Evolutionary conservation across 1,139 yeast genomes (phyloP).

Genomic region (Wickerhamiella infanticola): DNA sequence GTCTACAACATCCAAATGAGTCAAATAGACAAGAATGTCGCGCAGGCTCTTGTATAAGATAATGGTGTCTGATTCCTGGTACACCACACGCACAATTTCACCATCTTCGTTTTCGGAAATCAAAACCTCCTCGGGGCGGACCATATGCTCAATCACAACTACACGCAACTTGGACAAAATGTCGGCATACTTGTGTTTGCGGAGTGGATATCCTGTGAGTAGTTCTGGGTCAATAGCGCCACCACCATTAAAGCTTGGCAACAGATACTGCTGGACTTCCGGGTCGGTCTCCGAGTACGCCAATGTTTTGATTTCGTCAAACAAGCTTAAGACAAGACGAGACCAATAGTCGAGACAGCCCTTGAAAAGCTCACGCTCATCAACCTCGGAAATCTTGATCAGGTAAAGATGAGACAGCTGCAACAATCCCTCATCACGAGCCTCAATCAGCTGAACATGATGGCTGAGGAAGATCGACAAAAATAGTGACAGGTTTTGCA

Average conservation of each 20-base stretch:
- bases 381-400: constrained; percentile 74
- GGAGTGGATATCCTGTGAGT: constrained; percentile 58
- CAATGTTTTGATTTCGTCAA: constrained; percentile 68
- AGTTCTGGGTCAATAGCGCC: constrained; percentile 29
- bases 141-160: constrained; percentile 94
- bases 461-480: constrained; percentile 68
- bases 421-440: constrained; percentile 41
- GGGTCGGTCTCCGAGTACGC: constrained; percentile 64
- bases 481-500: constrained; percentile 91
- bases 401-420: constrained; percentile 65
- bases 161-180: constrained; percentile 69
- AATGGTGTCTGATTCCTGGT: constrained; percentile 91
- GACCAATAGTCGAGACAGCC: constrained; percentile 94
- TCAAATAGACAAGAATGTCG: constrained; percentile 84
- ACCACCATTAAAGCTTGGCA: constrained; percentile 23
- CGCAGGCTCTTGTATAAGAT: constrained; percentile 90
- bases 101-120: constrained; percentile 98
- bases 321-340: constrained; percentile 61
- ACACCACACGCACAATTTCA: constrained; percentile 94
- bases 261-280: constrained; percentile 52
- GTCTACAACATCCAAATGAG: constrained; percentile 88
- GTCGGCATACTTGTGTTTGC: constrained; percentile 68
- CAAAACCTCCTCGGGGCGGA: constrained; percentile 92
- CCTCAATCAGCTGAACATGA: constrained; percentile 64
- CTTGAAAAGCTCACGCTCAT: constrained; percentile 90